phyloP scores from a whole-genome alignment of 176 grass and related monocot species.

The Oryza longistaminata region DNA sequence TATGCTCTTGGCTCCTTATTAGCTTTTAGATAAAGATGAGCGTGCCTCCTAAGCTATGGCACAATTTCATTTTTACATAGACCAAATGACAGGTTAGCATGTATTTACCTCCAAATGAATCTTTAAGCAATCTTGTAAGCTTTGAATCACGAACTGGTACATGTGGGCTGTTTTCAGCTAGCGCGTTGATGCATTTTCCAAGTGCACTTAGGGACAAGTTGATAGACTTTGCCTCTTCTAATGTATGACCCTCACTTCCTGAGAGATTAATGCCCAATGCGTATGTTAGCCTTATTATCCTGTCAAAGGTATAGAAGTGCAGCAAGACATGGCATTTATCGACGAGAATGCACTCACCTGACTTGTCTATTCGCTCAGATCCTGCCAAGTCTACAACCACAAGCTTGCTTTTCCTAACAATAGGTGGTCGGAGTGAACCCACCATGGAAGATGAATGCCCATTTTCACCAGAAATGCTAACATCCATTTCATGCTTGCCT shows the following conservation, averaged over 20 bases:
- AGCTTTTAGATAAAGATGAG: not conserved
- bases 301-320: not conserved
- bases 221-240: slow-evolving; percentile 99
- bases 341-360: slow-evolving; percentile 49
- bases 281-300: not conserved
- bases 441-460: slow-evolving; percentile 78
- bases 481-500: slow-evolving; percentile 73
- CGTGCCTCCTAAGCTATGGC: not conserved
- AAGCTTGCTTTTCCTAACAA: slow-evolving; percentile 97
- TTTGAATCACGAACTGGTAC: slow-evolving; percentile 98
- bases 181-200: slow-evolving; percentile 98
- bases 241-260: slow-evolving; percentile 98
- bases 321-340: not conserved
- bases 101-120: slow-evolving; percentile 97
- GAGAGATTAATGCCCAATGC: slow-evolving; percentile 6
- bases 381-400: slow-evolving; percentile 97
- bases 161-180: slow-evolving; percentile 94
- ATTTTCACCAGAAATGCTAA: slow-evolving; percentile 72
- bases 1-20: not conserved
- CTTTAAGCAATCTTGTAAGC: slow-evolving; percentile 98
- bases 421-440: slow-evolving; percentile 78
- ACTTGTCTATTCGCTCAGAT: slow-evolving; percentile 96
- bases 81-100: not conserved
- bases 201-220: slow-evolving; percentile 93
- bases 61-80: not conserved